Base-by-base conservation (phyloP, 177 flowering plant genomes). In the Vitis hybrid region DNA sequence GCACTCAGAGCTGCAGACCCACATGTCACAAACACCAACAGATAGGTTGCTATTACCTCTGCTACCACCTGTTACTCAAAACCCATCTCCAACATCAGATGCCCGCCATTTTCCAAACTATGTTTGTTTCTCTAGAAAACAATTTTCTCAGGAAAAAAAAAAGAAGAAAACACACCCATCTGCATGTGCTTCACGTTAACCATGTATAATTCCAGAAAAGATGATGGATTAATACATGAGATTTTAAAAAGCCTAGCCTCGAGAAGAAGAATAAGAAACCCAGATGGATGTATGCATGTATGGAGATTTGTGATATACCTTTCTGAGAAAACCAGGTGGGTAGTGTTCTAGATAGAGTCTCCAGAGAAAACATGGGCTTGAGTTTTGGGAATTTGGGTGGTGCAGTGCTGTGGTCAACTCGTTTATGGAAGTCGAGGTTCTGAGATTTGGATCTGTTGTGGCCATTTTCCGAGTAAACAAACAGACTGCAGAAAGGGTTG, bases 11-110 rank as follows among this genome's bases (percentile, higher is more conserved):
- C 89, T 1, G 90, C 87, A 0, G 90, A 58, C 0, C 94, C 97
- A 80, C 93, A 86, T 3, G 89, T 81, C 79, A 84, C 94, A 70
- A 92, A 94, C 19, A 93, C 91, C 70, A 91, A 62, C 49, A 89
- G 63, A 69, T 71, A 91, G 0, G 97, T 93, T 0, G 91, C 87
- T 52, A 91, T 82, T 3, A 73, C 55, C 82, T 91, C 97, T 15
- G 98, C 93, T 2, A 81, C 56, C 50, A 93, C 84, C 97, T 92
- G 79, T 60, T 16, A 48, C 14, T 13, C 7, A 33, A 16, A 15
- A 15, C 22, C 21, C 16, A 26, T 7, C 1, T 26, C 6, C n/a
- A 3, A 31, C 64, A 29, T 13, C 39, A 14, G n/a, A 1, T 15
- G 9, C 21, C 29, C 10, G 15, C 55, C 5, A 57, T 19, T 14